Base-by-base conservation (phyloP, 495 filamentous ascomycete species). In the Ramalina intermedia region DNA sequence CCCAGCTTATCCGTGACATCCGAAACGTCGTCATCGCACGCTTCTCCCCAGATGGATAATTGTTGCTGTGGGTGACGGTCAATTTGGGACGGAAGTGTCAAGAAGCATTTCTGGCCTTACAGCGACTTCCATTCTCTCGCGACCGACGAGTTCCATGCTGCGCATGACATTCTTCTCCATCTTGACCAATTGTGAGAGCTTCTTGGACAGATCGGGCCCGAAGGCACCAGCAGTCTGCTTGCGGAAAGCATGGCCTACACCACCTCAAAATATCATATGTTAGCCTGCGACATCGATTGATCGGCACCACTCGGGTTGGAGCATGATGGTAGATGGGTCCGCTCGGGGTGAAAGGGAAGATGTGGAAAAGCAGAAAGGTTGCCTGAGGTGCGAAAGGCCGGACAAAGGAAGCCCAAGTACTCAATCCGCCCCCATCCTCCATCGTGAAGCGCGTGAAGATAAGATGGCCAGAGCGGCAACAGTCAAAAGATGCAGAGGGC, bases 151-250 rank as follows among this genome's bases (percentile, higher is more conserved):
- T 64, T 96, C 91, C 76, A 98, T 80, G 63, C 88, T 95, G 60
- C 91, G 85, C 91, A 98, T 98, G 42, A 94, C 83, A 61, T 98
- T 96, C 83, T 98, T 98, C 71, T 98, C 91, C 93, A 98, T 96
- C 74, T 98, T 96, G 51, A 98, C 91, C 35, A 98, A 78, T 73
- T 94, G 86, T 23, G 89, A 82, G 48, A 98, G 79, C 78, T 98
- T 98, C 74, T 91, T 90, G 47, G 93, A 83, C 27, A 98, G 82
- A 49, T 98, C 91, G 49, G 91, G 93, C 49, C 91, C 93, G 65
- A 93, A 96, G 60, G 87, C 85, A 50, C 91, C 91, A 49, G 89
- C 90, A 45, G 88, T 74, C 47, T 84, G 85, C 65, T 84, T 85
- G 60, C 91, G 86, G 64, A 96, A 82, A 46, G 83, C 86, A 85